Evolutionary conservation across 2,329 filamentous ascomycete species (phyloP), one percentile per base, ranked within the genome.

Genomic region (Talaromyces sp.): DNA sequence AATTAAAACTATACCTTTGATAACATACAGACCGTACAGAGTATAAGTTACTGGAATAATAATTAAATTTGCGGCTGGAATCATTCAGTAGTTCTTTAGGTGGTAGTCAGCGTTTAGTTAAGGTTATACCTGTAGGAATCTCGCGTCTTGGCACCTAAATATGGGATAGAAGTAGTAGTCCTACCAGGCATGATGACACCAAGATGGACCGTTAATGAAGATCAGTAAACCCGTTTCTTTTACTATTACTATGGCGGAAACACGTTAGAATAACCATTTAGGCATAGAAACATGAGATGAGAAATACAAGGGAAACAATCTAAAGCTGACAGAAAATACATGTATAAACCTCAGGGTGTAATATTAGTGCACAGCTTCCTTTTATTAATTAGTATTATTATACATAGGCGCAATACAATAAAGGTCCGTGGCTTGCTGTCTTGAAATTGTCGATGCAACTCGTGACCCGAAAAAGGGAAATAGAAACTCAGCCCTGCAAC

Each of bases 401-500:
- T 8, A n/a, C 17, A 38, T 8, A 38, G 32, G 3, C 17, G 3
- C 17, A 38, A 38, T n/a, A 38, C 14, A n/a, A 38, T 9, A 13
- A 1, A 38, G 5, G 35, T 38, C 35, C 35, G 35, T n/a, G 14
- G 17, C 35, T 17, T 38, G 17, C 13, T 38, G 14, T n/a, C 17
- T 38, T 17, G 17, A 38, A 38, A n/a, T 38, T n/a, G 35, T 7
- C 17, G 14, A 3, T 8, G 35, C 35, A n/a, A 9, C 17, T 2
- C 10, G 29, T 31, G 10, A 9, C 7, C 6, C 29, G 10, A 31
- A 31, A 31, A 31, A 31, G 29, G 7, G 17, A n/a, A 38, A 38
- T 38, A 38, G 35, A n/a, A 3, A n/a, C 35, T 38, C 14, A 38
- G 35, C 35, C 71, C 88, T 87, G 68, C 81, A 43, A 21, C 41